Base-by-base conservation (phyloP, 2,329 filamentous ascomycete genomes). In the Exophiala xenobiotica region DNA sequence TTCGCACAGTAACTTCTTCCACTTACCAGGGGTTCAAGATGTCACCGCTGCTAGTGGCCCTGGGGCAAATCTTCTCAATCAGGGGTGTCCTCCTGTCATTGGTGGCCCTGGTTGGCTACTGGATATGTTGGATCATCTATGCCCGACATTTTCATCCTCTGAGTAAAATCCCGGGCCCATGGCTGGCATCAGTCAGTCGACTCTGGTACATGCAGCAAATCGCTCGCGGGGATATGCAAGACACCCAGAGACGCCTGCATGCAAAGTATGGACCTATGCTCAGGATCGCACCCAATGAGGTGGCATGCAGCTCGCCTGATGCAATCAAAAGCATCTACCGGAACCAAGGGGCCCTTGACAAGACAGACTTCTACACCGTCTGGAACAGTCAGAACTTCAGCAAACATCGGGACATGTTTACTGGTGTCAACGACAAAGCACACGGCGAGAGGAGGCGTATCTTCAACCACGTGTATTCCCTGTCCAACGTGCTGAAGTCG, bases 201-300 rank as follows among this genome's bases (percentile, higher is more conserved):
- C 16, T 57, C 8, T 66, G 65, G 64, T 58, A 60, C 14, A 57
- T 64, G 48, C 46, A 58, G 19, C 54, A 61, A 24, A 57, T 61
- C 11, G 38, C 49, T 29, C 48, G 49, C 4, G 63, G 64, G 1
- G 53, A 63, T 38, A 57, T 63, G 22, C 56, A 64, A 41, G 47
- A 60, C 9, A 60, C 50, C 12, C 64, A 66, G 26, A 46, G 58
- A 20, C 52, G 42, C 9, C 48, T 61, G 37, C 59, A 61, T 29
- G 23, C 37, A 35, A 12, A 40, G 18, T 49, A 58, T 27, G 59
- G 59, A 5, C 43, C 49, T 3, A 60, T 72, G 2, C 68, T 75
- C 14, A 66, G 73, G 1, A 65, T 72, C 11, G 62, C 64, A 0
- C 74, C 74, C 0, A 65, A 67, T 29, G 64, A 72, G 20, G 58